Evolutionary conservation across 805 yeast species (phyloP).

Genomic region (Myxozyma neotropica): DNA sequence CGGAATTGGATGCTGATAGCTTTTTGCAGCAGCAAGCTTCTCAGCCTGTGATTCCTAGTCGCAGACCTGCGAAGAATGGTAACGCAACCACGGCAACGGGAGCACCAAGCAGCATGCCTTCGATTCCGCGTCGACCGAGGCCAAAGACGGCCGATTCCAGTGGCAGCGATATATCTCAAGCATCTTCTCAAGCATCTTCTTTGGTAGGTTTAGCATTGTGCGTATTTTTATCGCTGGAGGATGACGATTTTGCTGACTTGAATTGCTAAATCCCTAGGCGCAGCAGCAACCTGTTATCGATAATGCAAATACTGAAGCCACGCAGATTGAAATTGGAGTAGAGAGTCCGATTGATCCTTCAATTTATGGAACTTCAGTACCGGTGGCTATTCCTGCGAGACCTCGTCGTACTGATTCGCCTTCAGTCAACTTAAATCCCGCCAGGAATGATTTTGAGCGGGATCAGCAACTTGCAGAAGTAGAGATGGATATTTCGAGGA

Average conservation of each 20-base stretch:
- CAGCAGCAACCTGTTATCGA: neutral
- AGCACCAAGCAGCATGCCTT: neutral
- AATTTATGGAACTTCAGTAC: conserved; percentile 14
- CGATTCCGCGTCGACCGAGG: conserved; percentile 16
- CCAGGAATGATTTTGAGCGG: conserved; percentile 16
- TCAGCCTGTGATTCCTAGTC: conserved; percentile 8
- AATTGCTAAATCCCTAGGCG: too few species aligned
- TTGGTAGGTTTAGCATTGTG: neutral
- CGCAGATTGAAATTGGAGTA: neutral
- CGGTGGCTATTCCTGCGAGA: conserved; percentile 19
- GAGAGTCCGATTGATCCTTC: neutral
- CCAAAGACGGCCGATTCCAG: conserved; percentile 7
- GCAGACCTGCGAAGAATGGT: neutral
- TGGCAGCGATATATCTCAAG: conserved; percentile 8
- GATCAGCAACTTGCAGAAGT: conserved; percentile 29
- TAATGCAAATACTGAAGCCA: neutral
- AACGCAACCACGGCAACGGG: neutral
- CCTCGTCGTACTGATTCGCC: conserved; percentile 24
- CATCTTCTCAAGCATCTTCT: neutral
- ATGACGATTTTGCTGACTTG: too few species aligned
- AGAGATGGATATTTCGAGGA: conserved; percentile 27
- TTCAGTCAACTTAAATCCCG: conserved; percentile 16
- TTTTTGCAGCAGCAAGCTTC: neutral
- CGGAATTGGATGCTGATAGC: neutral
- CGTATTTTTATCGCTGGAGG: too few species aligned